Base-by-base conservation (phyloP, 345 rosid species). In the Lumnitzera littorea region DNA sequence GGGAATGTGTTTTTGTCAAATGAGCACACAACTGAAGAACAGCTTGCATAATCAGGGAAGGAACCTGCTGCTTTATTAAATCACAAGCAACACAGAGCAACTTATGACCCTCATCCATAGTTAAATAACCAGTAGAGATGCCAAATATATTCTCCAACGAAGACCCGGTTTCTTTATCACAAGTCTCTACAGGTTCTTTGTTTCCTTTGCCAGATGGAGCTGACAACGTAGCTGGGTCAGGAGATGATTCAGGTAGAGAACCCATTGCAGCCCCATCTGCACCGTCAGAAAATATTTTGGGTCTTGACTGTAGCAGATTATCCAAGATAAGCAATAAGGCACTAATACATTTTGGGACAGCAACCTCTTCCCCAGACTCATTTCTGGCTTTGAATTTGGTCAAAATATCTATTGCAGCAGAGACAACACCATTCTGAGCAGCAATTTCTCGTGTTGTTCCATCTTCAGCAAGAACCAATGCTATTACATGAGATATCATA, bases 41-140 rank as follows among this genome's bases (percentile, higher is more conserved):
- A 74, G 98, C 96, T 80, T 89, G 98, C 98, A 89, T 89, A 58
- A 92, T 76, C 79, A 87, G 66, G 56, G 91, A 84, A 24, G 98
- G 94, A 62, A 87, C 94, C 71, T 79, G 89, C 68, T 81, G 89
- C 74, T 83, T 89, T 65, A 92, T 80, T 58, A 92, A 76, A 62
- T 85, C 88, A 63, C 89, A 85, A 16, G 82, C 82, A 46, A 92
- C 67, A 60, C 68, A 78, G 51, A 92, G 72, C 61, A 84, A 84
- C 72, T 81, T 84, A 25, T 76, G 78, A 76, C 94, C 67, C 76
- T 92, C 97, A 70, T 87, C 96, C 56, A 71, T 58, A 0, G 87
- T 85, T 72, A 92, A 61, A 71, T 80, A 88, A 58, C 96, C 96
- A 58, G 96, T 84, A 66, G 96, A 77, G 46, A 77, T 87, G 70